Base-by-base conservation (phyloP, 495 filamentous ascomycete genomes). In the Amniculicola lignicola region DNA sequence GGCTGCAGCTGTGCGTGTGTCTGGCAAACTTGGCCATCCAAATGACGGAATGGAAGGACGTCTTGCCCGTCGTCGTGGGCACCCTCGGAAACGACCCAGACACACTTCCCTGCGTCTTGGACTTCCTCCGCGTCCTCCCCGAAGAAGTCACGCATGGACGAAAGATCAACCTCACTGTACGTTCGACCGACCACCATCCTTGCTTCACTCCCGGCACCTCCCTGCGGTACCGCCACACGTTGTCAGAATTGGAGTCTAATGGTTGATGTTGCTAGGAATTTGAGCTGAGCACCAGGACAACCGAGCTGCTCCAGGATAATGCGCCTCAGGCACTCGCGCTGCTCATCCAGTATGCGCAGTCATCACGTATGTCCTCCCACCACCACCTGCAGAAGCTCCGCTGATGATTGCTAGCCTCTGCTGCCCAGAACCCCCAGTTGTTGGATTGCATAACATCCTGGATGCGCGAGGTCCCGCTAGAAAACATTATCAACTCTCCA, bases 121-220 rank as follows among this genome's bases (percentile, higher is more conserved):
- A 97, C 67, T 97, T 99, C 71, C 77, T 99, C 50, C 90, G 84
- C 67, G 90, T 99, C 64, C 82, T 99, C 40, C 93, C 93, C 16
- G 93, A 99, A 77, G 93, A 99, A 80, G 94, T 99, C 69, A 97
- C 89, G 43, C 93, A 97, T 77, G 93, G 94, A 72, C 88, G 93
- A 72, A 97, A 96, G 76, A 95, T 97, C 80, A 94, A 88, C 79
- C 79, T 99, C 72, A 89, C 87, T 78, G 91, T 96, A 91, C 76
- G 90, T 90, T 75, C 72, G 80, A 78, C 75, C 78, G 78, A 80
- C 63, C 67, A 68, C 51, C 74, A 74, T 66, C 69, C 66, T n/a
- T 66, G 41, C 73, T 73, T 67, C 72, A 70, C 70, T 72, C 53
- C 63, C 63, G 75, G 66, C 75, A 70, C 66, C 53, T 70, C 62